Conservation (phyloP, 352 stramenopile genomes). For the Globisporangium nodosum region DNA sequence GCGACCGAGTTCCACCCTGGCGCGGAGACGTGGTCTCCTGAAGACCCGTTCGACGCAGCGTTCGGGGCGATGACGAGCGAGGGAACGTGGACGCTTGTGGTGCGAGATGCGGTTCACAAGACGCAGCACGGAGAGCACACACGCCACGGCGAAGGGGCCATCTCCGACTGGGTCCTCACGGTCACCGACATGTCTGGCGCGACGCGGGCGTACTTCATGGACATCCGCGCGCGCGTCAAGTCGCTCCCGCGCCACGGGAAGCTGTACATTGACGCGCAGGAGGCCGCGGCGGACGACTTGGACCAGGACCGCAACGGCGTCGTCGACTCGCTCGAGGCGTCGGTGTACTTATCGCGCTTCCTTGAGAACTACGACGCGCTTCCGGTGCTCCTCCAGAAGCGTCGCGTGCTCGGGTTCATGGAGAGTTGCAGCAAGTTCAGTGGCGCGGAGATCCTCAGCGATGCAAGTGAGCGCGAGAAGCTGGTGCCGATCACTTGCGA, state of each 20-base stretch:
- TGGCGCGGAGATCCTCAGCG: constrained; percentile 41
- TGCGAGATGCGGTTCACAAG: constrained; percentile 30
- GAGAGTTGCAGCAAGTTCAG: constrained; percentile 33
- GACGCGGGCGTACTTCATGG: constrained; percentile 54
- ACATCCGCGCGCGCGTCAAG: constrained; percentile 50
- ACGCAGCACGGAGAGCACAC: constrained; percentile 7
- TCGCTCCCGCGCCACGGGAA: constrained; percentile 68
- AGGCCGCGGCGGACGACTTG: constrained; percentile 60
- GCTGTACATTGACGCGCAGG: constrained; percentile 42
- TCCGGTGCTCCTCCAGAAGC: constrained; percentile 26
- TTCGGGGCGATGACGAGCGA: constrained; percentile 48
- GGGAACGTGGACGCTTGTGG: constrained; percentile 52
- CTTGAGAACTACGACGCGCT: constrained; percentile 43
- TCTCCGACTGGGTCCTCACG: constrained; percentile 70
- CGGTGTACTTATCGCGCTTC: constrained; percentile 43
- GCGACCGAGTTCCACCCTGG: constrained; percentile 37
- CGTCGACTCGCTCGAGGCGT: constrained; percentile 51
- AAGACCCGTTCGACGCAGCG: constrained; percentile 46
- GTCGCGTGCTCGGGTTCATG: constrained; percentile 43
- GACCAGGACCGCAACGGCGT: constrained; percentile 52
- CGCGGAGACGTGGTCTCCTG: constrained; percentile 46
- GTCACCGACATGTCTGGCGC: constrained; percentile 61
- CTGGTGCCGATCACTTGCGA: constrained; percentile 54
- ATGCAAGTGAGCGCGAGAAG: constrained; percentile 48
- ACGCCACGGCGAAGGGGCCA: constrained; percentile 35